These are phyloP conservation scores for Cadophora malorum DNA, from an alignment of 2,329 filamentous ascomycete species.

Conservation along the genomic window DNA sequence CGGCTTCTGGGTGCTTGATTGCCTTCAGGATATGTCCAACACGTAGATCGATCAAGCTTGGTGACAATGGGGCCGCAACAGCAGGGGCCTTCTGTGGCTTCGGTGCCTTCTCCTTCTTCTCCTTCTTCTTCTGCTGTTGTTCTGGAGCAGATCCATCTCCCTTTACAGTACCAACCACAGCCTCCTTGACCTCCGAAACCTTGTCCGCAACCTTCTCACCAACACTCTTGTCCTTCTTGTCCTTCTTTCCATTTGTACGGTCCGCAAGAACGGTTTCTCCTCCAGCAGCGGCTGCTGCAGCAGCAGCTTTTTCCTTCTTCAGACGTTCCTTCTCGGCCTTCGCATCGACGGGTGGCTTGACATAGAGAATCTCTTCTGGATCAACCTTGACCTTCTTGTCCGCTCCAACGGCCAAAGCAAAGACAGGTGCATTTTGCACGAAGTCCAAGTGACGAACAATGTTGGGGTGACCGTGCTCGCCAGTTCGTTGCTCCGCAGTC, in stretches of 20 bases:
- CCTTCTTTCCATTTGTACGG: constrained; percentile 63
- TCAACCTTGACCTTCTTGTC: constrained; percentile 81
- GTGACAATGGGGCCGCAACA: constrained; percentile 77
- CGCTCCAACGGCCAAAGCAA: constrained; percentile 71
- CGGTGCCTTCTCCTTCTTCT: constrained; percentile 88
- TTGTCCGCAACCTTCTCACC: constrained; percentile 57
- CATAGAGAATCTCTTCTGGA: constrained; percentile 79
- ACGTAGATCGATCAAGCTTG: constrained; percentile 88
- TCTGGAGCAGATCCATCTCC: constrained; percentile 30
- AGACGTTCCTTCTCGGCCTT: constrained; percentile 96
- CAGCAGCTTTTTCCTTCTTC: constrained; percentile 92
- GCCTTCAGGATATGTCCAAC: constrained; percentile 98
- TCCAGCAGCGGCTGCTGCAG: constrained; percentile 60
- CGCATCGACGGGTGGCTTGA: constrained; percentile 86
- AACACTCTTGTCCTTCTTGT: constrained; percentile 60
- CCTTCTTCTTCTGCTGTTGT: constrained; percentile 68
- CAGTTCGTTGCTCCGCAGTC: constrained; percentile 86
- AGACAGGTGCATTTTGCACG: constrained; percentile 86
- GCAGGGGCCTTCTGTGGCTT: constrained; percentile 74
- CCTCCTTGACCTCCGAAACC: constrained; percentile 50
- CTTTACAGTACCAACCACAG: constrained; percentile 46
- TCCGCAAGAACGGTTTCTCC: constrained; percentile 60
- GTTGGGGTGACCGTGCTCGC: constrained; percentile 86
- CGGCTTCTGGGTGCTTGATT: constrained; percentile 93
- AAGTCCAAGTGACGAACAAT: constrained; percentile 93